These are phyloP conservation scores for Exophiala lecanii-corni DNA, from an alignment of 2,329 filamentous ascomycete genomes.

Conservation along the genomic window DNA sequence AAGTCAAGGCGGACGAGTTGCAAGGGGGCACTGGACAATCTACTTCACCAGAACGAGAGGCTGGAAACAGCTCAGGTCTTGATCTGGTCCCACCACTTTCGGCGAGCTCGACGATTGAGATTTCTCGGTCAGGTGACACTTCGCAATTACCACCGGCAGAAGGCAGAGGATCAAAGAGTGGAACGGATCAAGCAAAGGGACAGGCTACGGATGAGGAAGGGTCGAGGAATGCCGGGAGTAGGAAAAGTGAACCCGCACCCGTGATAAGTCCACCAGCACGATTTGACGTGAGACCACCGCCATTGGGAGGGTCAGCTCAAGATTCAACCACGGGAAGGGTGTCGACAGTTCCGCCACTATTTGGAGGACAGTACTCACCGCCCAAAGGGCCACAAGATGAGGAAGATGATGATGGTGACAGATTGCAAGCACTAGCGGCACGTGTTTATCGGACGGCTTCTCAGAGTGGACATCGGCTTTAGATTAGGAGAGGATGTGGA, in stretches of 20 bases:
- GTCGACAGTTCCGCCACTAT: constrained; percentile 1
- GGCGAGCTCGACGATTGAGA: constrained; percentile 13
- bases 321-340: constrained; percentile 18
- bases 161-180: too few relatives aligned
- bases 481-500: not conserved
- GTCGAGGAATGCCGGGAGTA: constrained; percentile 1
- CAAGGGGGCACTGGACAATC: constrained; percentile 13
- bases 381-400: constrained; percentile 4
- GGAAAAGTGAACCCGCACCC: constrained; percentile 7
- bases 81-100: constrained; percentile 10
- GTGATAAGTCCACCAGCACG: constrained; percentile 7
- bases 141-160: not conserved
- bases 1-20: constrained; percentile 69
- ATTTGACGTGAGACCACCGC: constrained; percentile 26
- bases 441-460: constrained; percentile 26
- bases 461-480: constrained; percentile 21
- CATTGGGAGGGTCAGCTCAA: constrained; percentile 21
- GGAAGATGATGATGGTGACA: constrained; percentile 45
- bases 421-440: constrained; percentile 25
- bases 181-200: too few relatives aligned
- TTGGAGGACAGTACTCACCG: constrained; percentile 3
- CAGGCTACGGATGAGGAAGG: constrained; percentile 1
- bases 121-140: constrained; percentile 7
- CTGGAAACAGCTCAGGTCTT: constrained; percentile 7
- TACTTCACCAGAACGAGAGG: constrained; percentile 23